Evolutionary conservation across 1,284 basidiomycete species (phyloP).

Genomic region (Sanghuangporus baumii): DNA sequence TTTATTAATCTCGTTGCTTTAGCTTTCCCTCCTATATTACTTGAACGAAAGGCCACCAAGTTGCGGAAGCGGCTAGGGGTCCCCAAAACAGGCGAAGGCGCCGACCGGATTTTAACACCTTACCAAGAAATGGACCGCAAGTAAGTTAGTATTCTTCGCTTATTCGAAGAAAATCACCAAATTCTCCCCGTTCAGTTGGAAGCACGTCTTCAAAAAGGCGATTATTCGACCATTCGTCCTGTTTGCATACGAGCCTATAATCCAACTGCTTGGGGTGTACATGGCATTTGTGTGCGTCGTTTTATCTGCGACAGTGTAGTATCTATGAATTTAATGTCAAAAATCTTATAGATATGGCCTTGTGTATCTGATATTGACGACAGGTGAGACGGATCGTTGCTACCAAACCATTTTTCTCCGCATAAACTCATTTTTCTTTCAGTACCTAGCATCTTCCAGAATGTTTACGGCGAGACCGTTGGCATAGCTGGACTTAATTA

Average conservation of each 20-base stretch:
- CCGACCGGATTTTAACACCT: constrained; percentile 23
- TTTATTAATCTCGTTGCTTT: background rate
- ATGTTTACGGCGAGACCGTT: constrained; percentile 41
- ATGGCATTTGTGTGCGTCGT: constrained; percentile 43
- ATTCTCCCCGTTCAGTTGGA: constrained; percentile 26
- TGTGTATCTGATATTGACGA: constrained; percentile 48
- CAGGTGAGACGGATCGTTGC: background rate
- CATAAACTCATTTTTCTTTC: background rate
- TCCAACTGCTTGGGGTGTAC: constrained; percentile 40
- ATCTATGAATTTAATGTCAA: too few relatives aligned
- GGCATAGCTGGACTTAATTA: constrained; percentile 49
- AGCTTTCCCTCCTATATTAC: constrained; percentile 43
- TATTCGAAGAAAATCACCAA: background rate
- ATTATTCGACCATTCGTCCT: constrained; percentile 42
- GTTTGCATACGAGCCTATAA: constrained; percentile 40
- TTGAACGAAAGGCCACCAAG: constrained; percentile 36
- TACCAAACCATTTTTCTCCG: constrained; percentile 24
- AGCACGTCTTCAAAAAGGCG: constrained; percentile 30
- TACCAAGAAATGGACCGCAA: constrained; percentile 25
- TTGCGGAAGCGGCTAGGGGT: constrained; percentile 34
- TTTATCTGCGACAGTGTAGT: too few relatives aligned
- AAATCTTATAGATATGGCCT: constrained; percentile 20
- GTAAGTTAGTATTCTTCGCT: background rate
- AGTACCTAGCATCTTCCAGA: constrained; percentile 47
- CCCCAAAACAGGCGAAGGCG: background rate